Evolutionary conservation across 768 basidiomycete genomes (phyloP), one percentile per base, ranked within the genome.

Genomic region (Punctularia strigosozonata): DNA sequence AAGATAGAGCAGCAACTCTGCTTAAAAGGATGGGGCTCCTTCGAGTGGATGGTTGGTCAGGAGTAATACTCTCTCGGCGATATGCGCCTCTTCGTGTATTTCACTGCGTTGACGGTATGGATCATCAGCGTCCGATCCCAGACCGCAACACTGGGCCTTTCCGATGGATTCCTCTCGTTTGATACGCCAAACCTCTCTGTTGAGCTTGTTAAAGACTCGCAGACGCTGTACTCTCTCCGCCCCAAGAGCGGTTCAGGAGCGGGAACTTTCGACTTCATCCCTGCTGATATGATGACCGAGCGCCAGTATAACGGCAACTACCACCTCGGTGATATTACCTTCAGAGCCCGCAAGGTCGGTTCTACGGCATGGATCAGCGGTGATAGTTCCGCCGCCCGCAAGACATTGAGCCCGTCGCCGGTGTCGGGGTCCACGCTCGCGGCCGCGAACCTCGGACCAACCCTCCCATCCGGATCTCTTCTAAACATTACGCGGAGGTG

Each of bases 301-400:
- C 66, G 71, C 6, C 61, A 66, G 38, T 57, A 54, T 35, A 68
- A 75, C 42, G 56, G 62, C 4, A 66, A 69, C 42, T 70, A 73
- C 44, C 73, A 75, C 50, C 58, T 75, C 4, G 73, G 73, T 2
- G 72, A 75, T 44, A 58, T 74, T 33, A 73, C 71, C 13, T 73
- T 71, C 44, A 60, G 72, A 24, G 70, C 62, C 26, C 62, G 73
- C 10, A 51, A 52, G 31, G 62, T 60, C 5, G 72, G 70, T 25
- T 57, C 65, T 18, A 62, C 61, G 2, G 46, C 62, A 6, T 74
- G 72, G 72, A 51, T 61, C 18, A 62, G 45, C 36, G 69, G 65
- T 14, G 70, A 73, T 44, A 61, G 66, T 1, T 61, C 71, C 4
- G 49, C 62, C 7, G 45, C 60, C 15, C 65, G 73, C 5, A 56